Conservation (phyloP, 2,329 filamentous ascomycete genomes). For the Sclerotinia sclerotiorum region DNA sequence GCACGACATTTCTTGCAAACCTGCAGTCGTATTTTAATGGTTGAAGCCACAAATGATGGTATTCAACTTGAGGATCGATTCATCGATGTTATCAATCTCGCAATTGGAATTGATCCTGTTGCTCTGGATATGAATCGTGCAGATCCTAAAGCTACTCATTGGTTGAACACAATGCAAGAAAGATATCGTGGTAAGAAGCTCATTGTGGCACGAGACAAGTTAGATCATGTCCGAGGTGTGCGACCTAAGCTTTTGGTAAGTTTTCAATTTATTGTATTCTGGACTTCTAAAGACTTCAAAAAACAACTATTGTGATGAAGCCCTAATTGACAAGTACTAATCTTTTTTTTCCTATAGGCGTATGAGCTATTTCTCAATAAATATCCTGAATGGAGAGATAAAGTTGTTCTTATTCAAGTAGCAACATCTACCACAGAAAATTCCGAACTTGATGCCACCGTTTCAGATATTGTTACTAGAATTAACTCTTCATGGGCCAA, state of each 20-base stretch:
- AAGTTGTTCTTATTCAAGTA: slow-evolving; percentile 89
- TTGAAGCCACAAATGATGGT: slow-evolving; percentile 85
- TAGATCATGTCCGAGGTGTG: slow-evolving; percentile 89
- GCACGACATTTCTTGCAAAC: slow-evolving; percentile 93
- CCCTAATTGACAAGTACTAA: background rate
- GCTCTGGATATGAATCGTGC: slow-evolving; percentile 70
- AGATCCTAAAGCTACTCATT: slow-evolving; percentile 70
- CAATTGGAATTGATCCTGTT: slow-evolving; percentile 88
- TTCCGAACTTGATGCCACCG: slow-evolving; percentile 79
- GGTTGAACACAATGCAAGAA: slow-evolving; percentile 77
- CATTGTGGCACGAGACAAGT: slow-evolving; percentile 90
- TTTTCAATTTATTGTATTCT: background rate
- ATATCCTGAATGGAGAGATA: slow-evolving; percentile 84
- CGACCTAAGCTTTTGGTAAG: slow-evolving; percentile 76
- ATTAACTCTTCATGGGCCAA: slow-evolving; percentile 92
- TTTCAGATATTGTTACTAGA: slow-evolving; percentile 90
- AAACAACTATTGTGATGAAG: background rate
- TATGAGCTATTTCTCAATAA: slow-evolving; percentile 91
- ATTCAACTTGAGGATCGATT: slow-evolving; percentile 91
- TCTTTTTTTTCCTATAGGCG: slow-evolving; percentile 44
- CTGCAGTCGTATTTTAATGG: slow-evolving; percentile 85
- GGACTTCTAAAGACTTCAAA: background rate
- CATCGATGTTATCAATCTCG: slow-evolving; percentile 79
- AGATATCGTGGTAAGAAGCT: slow-evolving; percentile 85
- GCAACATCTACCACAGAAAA: slow-evolving; percentile 89